A percentile compares a stretch with the other conserved stretches of the same genome.
Conservation (phyloP, 805 yeast genomes). For the Maudiozyma turicensis region DNA sequence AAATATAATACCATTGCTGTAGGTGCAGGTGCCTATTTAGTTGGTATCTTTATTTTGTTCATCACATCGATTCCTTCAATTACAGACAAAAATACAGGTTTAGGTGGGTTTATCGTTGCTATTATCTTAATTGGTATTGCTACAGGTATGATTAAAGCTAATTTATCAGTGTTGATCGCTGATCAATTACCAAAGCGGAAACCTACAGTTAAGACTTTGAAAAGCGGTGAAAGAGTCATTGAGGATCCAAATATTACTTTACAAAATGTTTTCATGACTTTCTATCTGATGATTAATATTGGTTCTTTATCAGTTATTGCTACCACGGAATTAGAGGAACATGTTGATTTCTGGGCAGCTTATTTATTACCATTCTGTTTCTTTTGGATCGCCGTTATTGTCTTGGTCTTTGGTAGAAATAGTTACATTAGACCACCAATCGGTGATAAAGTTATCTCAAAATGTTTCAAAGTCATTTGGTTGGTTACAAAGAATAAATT, state of each 20-base stretch:
- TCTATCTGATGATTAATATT: slow-evolving; percentile 66
- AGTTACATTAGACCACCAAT: slow-evolving; percentile 51
- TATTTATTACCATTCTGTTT: slow-evolving; percentile 61
- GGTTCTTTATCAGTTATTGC: slow-evolving; percentile 71
- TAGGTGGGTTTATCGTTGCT: slow-evolving; percentile 47
- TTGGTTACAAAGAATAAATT: slow-evolving; percentile 39
- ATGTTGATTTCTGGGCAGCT: slow-evolving; percentile 67
- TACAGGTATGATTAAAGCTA: slow-evolving; percentile 74
- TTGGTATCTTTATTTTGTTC: slow-evolving; percentile 56
- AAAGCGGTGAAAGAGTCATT: slow-evolving; percentile 58
- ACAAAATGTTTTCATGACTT: slow-evolving; percentile 66
- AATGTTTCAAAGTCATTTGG: slow-evolving; percentile 38
- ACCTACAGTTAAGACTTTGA: slow-evolving; percentile 47
- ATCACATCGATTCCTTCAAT: slow-evolving; percentile 57
- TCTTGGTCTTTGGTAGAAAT: slow-evolving; percentile 44
- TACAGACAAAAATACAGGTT: slow-evolving; percentile 41
- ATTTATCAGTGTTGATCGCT: slow-evolving; percentile 60
- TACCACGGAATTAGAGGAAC: slow-evolving; percentile 60
- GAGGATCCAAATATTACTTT: slow-evolving; percentile 60
- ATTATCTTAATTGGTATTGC: slow-evolving; percentile 55
- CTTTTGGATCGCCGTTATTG: slow-evolving; percentile 49
- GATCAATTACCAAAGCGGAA: slow-evolving; percentile 57
- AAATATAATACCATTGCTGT: slow-evolving; percentile 58
- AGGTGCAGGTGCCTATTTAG: slow-evolving; percentile 48
- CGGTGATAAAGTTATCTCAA: slow-evolving; percentile 48